Evolutionary conservation across 352 stramenopile species (phyloP).

Genomic region (Phytophthora meadii): DNA sequence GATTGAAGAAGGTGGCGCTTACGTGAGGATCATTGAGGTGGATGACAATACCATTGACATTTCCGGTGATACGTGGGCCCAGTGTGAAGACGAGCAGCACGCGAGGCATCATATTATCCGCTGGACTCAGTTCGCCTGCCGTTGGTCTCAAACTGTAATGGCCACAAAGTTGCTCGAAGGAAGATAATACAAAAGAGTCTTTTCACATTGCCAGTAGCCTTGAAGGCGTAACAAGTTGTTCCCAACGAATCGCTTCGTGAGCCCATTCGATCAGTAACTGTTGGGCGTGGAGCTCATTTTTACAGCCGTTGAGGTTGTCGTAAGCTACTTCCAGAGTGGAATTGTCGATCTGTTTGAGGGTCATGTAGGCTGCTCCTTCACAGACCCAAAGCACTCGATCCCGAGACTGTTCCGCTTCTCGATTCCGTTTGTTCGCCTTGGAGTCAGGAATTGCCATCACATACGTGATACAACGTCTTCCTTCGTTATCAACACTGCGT

Average conservation of each 20-base stretch:
- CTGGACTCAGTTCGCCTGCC: not conserved
- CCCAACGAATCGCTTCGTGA: conserved; percentile 56
- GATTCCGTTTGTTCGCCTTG: conserved; percentile 22
- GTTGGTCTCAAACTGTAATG: conserved; percentile 1
- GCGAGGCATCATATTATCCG: not conserved
- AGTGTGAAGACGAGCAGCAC: not conserved
- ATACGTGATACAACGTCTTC: conserved; percentile 23
- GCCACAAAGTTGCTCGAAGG: not conserved
- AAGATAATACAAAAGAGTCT: not conserved
- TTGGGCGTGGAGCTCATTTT: conserved; percentile 50
- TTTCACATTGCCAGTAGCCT: conserved; percentile 2
- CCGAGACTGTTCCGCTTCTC: conserved; percentile 25
- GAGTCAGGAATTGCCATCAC: conserved; percentile 40
- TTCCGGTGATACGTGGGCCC: not conserved
- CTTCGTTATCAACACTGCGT: conserved; percentile 7
- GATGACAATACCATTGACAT: not conserved
- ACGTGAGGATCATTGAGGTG: not conserved
- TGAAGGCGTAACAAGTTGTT: conserved; percentile 56
- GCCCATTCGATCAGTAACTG: conserved; percentile 56
- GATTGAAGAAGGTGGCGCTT: not conserved
- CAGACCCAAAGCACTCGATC: conserved; percentile 31
- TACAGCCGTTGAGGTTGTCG: conserved; percentile 35
- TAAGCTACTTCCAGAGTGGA: conserved; percentile 36
- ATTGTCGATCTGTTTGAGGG: conserved; percentile 31
- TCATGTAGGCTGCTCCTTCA: conserved; percentile 37